Evolutionary conservation across 345 rosid species (phyloP), one percentile per base, ranked within the genome.

Genomic region (Brassica cretica): DNA sequence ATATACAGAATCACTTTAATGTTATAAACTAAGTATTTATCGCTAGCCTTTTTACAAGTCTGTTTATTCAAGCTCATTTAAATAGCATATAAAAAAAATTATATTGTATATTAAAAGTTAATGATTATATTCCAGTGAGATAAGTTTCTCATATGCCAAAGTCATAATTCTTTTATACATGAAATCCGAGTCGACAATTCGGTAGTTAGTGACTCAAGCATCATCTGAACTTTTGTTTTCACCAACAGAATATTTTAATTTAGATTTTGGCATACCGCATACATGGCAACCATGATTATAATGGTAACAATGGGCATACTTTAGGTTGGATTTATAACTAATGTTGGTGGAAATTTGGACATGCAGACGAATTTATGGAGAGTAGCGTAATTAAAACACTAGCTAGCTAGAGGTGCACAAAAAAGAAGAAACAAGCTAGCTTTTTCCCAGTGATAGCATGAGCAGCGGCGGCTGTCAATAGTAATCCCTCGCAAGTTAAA

Each of bases 161-260:
- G 27, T 41, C 10, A 25, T 9, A 27, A 41, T 41, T 51, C 59
- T 44, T 63, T 29, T 44, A 14, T 25, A 14, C 14, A 51, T 64
- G 77, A 32, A 35, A 74, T 74, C 77, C 71, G 37, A 74, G 71
- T 74, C 66, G 64, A 65, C 55, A 19, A 33, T 74, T 58, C 71
- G 64, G n/a, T 64, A 21, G 56, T 29, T 74, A 51, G 64, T 74
- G 76, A 62, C 62, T 62, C 14, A 33, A 64, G 49, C 77, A 64
- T 51, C 63, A 51, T 51, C 51, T 21, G 3, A 51, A 64, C 64
- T 41, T 70, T 60, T 72, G 16, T 60, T 29, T 55, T 49, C 61
- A 63, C 46, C 5, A 11, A 29, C 11, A 27, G 14, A 73, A 63
- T 63, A 73, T 2, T 16, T 29, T 72, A 39, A 5, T 24, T 24